Evolutionary conservation across 768 basidiomycete genomes (phyloP).

Genomic region (Pleurotus sapidus): DNA sequence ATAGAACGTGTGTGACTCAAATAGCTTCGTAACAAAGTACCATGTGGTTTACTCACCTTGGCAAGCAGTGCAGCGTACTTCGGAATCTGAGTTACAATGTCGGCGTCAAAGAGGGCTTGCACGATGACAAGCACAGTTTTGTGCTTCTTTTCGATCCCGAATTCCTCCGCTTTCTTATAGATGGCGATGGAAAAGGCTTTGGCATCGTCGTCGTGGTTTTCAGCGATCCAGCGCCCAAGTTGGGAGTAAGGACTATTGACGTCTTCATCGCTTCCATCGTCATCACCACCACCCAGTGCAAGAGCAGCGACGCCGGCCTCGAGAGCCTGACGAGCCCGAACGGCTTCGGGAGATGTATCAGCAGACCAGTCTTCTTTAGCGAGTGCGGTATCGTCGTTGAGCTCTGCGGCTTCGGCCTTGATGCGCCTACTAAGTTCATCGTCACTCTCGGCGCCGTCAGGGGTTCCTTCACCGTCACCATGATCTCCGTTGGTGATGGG

Average conservation of each 20-base stretch:
- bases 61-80: constrained; percentile 67
- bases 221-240: constrained; percentile 84
- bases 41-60: constrained; percentile 53
- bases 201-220: constrained; percentile 43
- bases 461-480: constrained; percentile 40
- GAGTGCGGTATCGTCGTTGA: constrained; percentile 60
- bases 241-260: constrained; percentile 81
- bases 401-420: constrained; percentile 82
- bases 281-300: constrained; percentile 52
- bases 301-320: constrained; percentile 55
- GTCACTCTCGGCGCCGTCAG: constrained; percentile 71
- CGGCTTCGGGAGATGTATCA: constrained; percentile 89
- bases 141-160: constrained; percentile 94
- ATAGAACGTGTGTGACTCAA: constrained; percentile 7
- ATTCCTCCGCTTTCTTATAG: constrained; percentile 85
- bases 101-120: constrained; percentile 77
- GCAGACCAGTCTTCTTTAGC: constrained; percentile 84
- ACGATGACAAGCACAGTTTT: constrained; percentile 82
- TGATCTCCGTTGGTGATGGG: constrained; percentile 30
- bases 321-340: constrained; percentile 76
- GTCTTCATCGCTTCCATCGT: constrained; percentile 88
- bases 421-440: constrained; percentile 90
- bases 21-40: not conserved
- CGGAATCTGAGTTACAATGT: constrained; percentile 63
- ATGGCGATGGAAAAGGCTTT: constrained; percentile 63